Evolutionary conservation across 1,284 basidiomycete genomes (phyloP), one percentile per base, ranked within the genome.

Genomic region (Melampsora allii-populina): DNA sequence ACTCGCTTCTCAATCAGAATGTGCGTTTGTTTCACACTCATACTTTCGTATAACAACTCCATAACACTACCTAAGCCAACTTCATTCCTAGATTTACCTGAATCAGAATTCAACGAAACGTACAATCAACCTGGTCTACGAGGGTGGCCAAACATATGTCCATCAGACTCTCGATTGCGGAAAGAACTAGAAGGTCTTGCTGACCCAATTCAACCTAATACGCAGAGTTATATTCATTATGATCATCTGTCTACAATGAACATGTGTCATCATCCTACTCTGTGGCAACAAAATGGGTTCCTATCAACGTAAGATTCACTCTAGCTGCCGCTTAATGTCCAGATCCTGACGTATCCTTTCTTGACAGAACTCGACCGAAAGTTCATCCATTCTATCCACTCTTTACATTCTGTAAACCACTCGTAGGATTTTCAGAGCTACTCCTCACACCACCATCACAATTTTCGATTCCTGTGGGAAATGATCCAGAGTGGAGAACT

Each of bases 401-500:
- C 36, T 63, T 63, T 36, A 53, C 59, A 24, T 71, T 71, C 31
- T 61, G 42, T 33, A 71, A 71, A 59, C 61, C 61, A 6, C 10
- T 42, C 14, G 45, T 63, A 19, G 68, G 68, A 29, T 71, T 71
- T n/a, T 45, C 68, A 9, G 68, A 71, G 45, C n/a, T 71, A 27
- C 68, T 42, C 12, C 12, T 71, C 19, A 42, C 68, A 9, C 68
- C 68, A 19, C 46, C 61, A 9, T 63, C 60, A 0, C 68, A 71
- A 64, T 63, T 53, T 42, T 19, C 17, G 14, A 29, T 63, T 9
- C 31, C 63, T n/a, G n/a, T 79, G 2, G 81, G 82, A 0, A 77
- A 78, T 61, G 84, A 85, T 76, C 82, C 82, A 2, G 75, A 77
- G 19, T 85, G 84, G 84, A 81, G 83, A 60, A 76, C 81, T 14